These are phyloP conservation scores for Aspergillus funiculosus DNA, from an alignment of 495 filamentous ascomycete genomes.

Conservation along the genomic window DNA sequence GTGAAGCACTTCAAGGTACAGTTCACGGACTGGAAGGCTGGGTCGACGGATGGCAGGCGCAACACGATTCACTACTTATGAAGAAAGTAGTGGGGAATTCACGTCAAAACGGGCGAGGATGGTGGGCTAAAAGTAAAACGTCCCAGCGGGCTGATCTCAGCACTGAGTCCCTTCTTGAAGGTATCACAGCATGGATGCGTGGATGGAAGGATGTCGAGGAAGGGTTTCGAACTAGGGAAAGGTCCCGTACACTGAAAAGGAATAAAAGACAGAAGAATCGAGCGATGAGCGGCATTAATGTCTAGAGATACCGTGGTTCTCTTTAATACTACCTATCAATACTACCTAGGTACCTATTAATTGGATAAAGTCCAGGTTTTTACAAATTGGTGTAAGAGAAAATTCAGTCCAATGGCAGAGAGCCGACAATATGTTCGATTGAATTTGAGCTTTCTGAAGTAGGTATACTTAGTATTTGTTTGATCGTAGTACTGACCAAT, in stretches of 20 bases:
- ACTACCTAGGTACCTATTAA: too few relatives aligned
- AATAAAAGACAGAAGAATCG: constrained; percentile 20
- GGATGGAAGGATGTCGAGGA: constrained; percentile 40
- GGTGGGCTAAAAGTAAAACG: constrained; percentile 18
- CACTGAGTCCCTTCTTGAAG: constrained; percentile 30
- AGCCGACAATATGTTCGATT: background rate
- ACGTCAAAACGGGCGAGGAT: constrained; percentile 10
- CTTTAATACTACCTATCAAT: too few relatives aligned
- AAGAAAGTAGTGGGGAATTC: background rate
- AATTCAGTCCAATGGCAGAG: too few relatives aligned
- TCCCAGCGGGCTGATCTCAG: constrained; percentile 18
- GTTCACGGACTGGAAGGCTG: constrained; percentile 32
- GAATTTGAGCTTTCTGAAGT: background rate
- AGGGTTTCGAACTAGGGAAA: constrained; percentile 27
- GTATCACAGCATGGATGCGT: constrained; percentile 37
- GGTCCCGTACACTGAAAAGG: constrained; percentile 20
- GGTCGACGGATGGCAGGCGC: constrained; percentile 25
- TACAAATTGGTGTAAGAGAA: too few relatives aligned
- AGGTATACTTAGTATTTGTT: background rate
- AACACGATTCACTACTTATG: constrained; percentile 16
- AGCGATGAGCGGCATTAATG: background rate
- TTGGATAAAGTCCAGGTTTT: too few relatives aligned
- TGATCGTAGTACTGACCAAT: constrained; percentile 6
- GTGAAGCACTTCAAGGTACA: constrained; percentile 36
- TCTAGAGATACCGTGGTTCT: too few relatives aligned